Base-by-base conservation (phyloP, 1,284 basidiomycete genomes). In the Sporisorium graminicola region DNA sequence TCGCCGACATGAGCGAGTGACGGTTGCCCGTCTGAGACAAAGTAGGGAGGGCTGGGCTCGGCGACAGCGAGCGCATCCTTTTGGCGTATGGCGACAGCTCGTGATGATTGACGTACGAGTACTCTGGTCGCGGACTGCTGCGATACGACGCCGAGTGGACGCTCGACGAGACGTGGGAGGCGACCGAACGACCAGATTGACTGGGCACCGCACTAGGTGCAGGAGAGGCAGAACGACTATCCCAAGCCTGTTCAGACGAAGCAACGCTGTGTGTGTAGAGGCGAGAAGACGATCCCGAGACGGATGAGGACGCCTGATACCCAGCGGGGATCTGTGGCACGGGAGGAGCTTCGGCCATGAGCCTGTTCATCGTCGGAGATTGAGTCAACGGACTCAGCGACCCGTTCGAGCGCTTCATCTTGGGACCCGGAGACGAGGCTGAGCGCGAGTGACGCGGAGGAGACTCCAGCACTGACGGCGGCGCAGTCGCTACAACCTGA, bases 1-100 rank as follows among this genome's bases (percentile, higher is more conserved):
- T 83, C 31, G 80, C 76, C 27, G 73, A 74, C 82, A 83, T 83
- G 40, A 78, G 57, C 50, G 77, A 74, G 43, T 74, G 67, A 6
- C 75, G 69, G 26, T 65, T 63, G 56, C 54, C 58, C 14, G 71
- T 79, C 49, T 70, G 71, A 1, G 59, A 46, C 35, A 65, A 40
- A 4, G 64, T 62, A 12, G 70, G 67, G 4, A 66, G 20, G 22
- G 70, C 60, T 14, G 75, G 78, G 43, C 67, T 58, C 4, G 79
- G 67, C 0, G 77, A 78, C 33, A 81, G 55, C 20, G 77, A 51
- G 2, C 79, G 63, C 62, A 81, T 73, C 75, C 78, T 79, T 31
- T 73, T 68, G 43, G 69, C 67, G 51, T 76, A 67, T 1, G 75
- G 75, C 49, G 75, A 74, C n/a, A 77, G 58, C 52, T 73, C 70